Conservation (phyloP, 805 yeast species). For the Candida boidinii region DNA sequence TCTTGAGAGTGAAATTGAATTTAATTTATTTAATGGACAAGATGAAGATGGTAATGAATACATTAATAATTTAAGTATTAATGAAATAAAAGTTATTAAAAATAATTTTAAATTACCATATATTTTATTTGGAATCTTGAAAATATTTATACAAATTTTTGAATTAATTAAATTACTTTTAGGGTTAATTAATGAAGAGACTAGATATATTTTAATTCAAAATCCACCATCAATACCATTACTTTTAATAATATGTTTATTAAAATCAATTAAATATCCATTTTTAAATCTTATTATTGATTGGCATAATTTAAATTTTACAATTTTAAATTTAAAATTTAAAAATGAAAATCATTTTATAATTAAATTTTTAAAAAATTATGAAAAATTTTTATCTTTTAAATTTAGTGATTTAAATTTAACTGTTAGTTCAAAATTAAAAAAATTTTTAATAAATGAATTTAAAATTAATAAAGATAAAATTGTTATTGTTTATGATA, state of each 20-base stretch:
- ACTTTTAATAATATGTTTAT: conserved; percentile 51
- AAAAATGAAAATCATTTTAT: conserved; percentile 46
- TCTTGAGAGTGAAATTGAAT: conserved; percentile 41
- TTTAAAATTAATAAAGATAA: conserved; percentile 43
- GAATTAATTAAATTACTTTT: conserved; percentile 41
- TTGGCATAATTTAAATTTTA: conserved; percentile 93
- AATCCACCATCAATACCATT: conserved; percentile 94
- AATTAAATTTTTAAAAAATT: conserved; percentile 47
- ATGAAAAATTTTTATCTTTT: conserved; percentile 57
- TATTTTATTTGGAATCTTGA: conserved; percentile 44
- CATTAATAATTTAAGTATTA: conserved; percentile 42
- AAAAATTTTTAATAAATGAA: conserved; percentile 41
- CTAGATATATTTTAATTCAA: conserved; percentile 66
- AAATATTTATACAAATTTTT: conserved; percentile 50
- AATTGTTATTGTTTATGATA: conserved; percentile 68
- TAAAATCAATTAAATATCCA: conserved; percentile 32
- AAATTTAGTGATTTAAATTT: conserved; percentile 61
- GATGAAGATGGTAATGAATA: conserved; percentile 35
- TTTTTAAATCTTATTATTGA: conserved; percentile 68
- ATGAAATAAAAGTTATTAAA: conserved; percentile 32
- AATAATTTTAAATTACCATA: conserved; percentile 40
- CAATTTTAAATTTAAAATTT: conserved; percentile 65
- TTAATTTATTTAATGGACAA: conserved; percentile 42
- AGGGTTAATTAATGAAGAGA: conserved; percentile 44
- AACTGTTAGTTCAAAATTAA: conserved; percentile 76